These are phyloP conservation scores for Parathielavia appendiculata DNA, from an alignment of 495 filamentous ascomycete genomes.

Conservation along the genomic window DNA sequence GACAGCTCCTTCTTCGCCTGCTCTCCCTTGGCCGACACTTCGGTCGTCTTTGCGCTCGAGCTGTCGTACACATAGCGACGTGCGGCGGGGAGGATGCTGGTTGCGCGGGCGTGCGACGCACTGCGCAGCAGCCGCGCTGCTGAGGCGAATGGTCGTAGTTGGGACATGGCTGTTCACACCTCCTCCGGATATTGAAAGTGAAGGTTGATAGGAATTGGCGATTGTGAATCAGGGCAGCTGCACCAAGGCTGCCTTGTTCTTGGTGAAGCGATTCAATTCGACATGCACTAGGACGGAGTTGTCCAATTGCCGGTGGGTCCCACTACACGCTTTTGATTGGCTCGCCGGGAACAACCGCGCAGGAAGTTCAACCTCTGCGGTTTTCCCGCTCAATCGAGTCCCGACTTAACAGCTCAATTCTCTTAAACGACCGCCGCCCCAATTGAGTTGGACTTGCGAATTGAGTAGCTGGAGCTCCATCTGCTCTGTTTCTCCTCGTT, in stretches of 20 bases:
- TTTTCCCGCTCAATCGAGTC: slow-evolving; percentile 24
- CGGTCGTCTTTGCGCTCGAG: slow-evolving; percentile 21
- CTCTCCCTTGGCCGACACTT: slow-evolving; percentile 29
- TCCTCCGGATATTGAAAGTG: background rate
- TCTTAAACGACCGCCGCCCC: slow-evolving; percentile 19
- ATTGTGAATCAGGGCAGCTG: background rate
- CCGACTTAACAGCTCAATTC: slow-evolving; percentile 27
- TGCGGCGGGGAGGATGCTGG: slow-evolving; percentile 36
- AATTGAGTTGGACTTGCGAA: slow-evolving; percentile 23
- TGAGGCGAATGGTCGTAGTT: slow-evolving; percentile 37
- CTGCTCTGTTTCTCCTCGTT: slow-evolving; percentile 11
- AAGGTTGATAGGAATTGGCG: background rate
- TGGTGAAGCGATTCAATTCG: slow-evolving; percentile 14
- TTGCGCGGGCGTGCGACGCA: slow-evolving; percentile 31
- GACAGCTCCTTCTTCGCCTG: slow-evolving; percentile 26
- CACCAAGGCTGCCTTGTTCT: background rate
- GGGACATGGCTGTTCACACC: slow-evolving; percentile 31
- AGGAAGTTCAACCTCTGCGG: slow-evolving; percentile 28
- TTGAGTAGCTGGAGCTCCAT: slow-evolving; percentile 9
- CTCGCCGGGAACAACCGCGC: slow-evolving; percentile 29
- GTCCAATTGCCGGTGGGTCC: slow-evolving; percentile 13
- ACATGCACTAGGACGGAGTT: slow-evolving; percentile 9
- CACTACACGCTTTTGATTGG: slow-evolving; percentile 26
- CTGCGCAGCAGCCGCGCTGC: slow-evolving; percentile 43
- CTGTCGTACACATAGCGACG: slow-evolving; percentile 48